Conservation (phyloP, 306 rosid species). For the Gleditsia sinensis region DNA sequence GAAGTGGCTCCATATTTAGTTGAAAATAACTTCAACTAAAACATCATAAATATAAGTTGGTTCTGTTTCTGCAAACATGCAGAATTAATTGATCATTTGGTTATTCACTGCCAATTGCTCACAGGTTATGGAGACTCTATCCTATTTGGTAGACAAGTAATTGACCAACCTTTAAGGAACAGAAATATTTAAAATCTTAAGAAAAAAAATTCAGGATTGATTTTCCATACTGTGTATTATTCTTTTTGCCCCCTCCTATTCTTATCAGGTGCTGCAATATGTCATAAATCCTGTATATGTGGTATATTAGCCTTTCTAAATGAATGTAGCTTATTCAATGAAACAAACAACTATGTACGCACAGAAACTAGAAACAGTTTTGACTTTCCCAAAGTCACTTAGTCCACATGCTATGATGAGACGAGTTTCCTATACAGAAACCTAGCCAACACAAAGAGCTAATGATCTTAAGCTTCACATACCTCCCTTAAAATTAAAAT, state of each 20-base stretch:
- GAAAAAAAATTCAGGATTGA: background rate
- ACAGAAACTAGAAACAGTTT: background rate
- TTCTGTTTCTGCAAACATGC: slow-evolving; percentile 15
- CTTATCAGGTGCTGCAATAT: too few species aligned
- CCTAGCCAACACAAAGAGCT: slow-evolving; percentile 22
- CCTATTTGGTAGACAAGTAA: background rate
- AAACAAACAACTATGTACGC: background rate
- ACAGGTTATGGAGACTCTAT: slow-evolving; percentile 19
- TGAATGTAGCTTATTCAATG: background rate
- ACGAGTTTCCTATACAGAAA: slow-evolving; percentile 24
- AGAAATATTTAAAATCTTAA: background rate
- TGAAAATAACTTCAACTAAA: background rate
- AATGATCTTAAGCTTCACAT: slow-evolving; percentile 32
- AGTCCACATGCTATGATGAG: background rate
- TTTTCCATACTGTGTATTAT: background rate
- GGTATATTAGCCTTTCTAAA: slow-evolving; percentile 16
- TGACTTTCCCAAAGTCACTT: slow-evolving; percentile 37
- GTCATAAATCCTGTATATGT: background rate
- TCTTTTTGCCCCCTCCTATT: too few species aligned
- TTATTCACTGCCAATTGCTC: slow-evolving; percentile 17
- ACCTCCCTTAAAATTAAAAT: slow-evolving; percentile 93
- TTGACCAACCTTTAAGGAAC: background rate
- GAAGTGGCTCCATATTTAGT: slow-evolving; percentile 16
- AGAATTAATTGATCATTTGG: slow-evolving; percentile 3
- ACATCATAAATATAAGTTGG: background rate